Percentiles rank a stretch among this genome's conserved stretches.
Evolutionary conservation across 1,139 yeast genomes (phyloP).

Genomic region (Zygoascus sp.): DNA sequence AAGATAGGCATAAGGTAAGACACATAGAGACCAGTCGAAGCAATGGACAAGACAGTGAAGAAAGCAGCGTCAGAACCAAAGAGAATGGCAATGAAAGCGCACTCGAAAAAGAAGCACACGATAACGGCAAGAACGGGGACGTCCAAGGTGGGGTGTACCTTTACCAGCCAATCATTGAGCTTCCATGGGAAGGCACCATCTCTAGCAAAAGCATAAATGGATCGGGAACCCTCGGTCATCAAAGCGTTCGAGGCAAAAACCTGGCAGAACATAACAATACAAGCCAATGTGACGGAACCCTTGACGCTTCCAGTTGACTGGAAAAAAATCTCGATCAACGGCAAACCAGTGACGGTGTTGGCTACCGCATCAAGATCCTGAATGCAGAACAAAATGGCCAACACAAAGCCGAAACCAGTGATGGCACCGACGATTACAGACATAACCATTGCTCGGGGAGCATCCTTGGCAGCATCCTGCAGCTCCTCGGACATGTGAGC

Average conservation of each 20-base stretch:
- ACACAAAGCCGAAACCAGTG: slow-evolving; percentile 49
- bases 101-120: slow-evolving; percentile 41
- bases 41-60: slow-evolving; percentile 81
- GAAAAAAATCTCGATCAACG: slow-evolving; percentile 55
- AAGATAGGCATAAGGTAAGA: slow-evolving; percentile 77
- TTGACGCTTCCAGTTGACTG: slow-evolving; percentile 52
- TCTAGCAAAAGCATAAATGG: slow-evolving; percentile 58
- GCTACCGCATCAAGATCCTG: slow-evolving; percentile 46
- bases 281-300: slow-evolving; percentile 50
- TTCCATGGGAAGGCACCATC: slow-evolving; percentile 69
- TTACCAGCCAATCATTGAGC: slow-evolving; percentile 49
- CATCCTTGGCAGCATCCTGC: slow-evolving; percentile 45
- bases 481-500: slow-evolving; percentile 61
- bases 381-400: slow-evolving; percentile 56
- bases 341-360: slow-evolving; percentile 48
- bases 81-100: slow-evolving; percentile 54
- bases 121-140: slow-evolving; percentile 73
- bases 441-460: slow-evolving; percentile 53
- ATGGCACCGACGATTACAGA: slow-evolving; percentile 56
- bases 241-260: slow-evolving; percentile 71
- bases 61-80: slow-evolving; percentile 71
- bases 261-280: slow-evolving; percentile 65
- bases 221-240: slow-evolving; percentile 76
- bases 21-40: slow-evolving; percentile 69
- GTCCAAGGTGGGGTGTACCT: slow-evolving; percentile 54